Evolutionary conservation across 192 early-diverging fungal genomes (phyloP).

Genomic region (Entomortierella parvispora): DNA sequence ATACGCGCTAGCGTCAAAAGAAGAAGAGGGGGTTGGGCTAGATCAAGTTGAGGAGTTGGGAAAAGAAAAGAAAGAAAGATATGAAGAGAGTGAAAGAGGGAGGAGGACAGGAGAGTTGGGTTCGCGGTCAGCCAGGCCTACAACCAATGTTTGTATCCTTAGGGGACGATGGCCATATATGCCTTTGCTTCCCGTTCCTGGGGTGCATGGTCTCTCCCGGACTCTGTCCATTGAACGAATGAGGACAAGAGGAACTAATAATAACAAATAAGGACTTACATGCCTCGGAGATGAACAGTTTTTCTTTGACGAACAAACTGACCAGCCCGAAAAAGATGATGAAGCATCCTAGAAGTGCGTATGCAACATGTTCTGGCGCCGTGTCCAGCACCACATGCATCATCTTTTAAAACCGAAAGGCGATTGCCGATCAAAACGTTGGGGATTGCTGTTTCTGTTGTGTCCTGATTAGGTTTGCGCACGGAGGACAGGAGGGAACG

Average conservation of each 20-base stretch:
- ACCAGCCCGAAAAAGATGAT: conserved; percentile 73
- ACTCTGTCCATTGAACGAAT: too few relatives aligned
- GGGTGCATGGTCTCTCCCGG: too few relatives aligned
- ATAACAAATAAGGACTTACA: conserved; percentile 61
- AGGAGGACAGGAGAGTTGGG: not conserved
- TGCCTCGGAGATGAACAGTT: conserved; percentile 77
- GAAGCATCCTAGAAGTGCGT: conserved; percentile 75
- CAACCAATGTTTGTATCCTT: too few relatives aligned
- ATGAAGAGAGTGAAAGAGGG: not conserved
- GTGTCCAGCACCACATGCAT: conserved; percentile 33
- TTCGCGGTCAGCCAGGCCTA: too few relatives aligned
- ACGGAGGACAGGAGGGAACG: not conserved
- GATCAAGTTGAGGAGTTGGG: not conserved
- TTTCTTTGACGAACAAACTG: conserved; percentile 75
- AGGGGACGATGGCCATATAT: not conserved
- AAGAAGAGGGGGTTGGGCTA: not conserved
- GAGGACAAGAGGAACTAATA: not conserved
- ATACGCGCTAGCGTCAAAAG: not conserved
- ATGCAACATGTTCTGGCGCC: conserved; percentile 45
- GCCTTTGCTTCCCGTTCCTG: not conserved
- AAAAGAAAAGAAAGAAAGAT: not conserved
- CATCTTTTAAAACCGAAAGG: not conserved
- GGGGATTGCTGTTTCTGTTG: not conserved
- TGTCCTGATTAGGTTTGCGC: not conserved
- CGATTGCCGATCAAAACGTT: not conserved